phyloP scores from a whole-genome alignment of 2,329 filamentous ascomycete genomes.

The Clathrospora elynae region DNA sequence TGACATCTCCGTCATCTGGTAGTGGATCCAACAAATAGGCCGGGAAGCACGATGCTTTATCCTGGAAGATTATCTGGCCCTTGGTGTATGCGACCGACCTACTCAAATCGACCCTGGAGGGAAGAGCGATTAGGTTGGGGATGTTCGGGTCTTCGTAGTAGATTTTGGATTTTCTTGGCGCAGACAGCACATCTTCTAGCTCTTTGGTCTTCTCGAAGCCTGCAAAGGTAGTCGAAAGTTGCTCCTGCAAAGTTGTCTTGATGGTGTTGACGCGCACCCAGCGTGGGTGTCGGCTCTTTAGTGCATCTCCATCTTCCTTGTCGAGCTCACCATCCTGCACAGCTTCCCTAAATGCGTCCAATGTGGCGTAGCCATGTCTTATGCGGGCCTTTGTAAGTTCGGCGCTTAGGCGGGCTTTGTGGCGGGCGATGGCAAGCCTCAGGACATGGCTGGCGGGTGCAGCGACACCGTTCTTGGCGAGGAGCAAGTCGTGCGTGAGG shows the following conservation, averaged over 20 bases:
- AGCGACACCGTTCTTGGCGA: slow-evolving; percentile 81
- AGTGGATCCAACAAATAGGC: slow-evolving; percentile 80
- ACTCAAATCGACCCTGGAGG: slow-evolving; percentile 72
- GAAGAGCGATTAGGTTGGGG: slow-evolving; percentile 80
- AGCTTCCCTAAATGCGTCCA: slow-evolving; percentile 68
- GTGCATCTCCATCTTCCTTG: slow-evolving; percentile 46
- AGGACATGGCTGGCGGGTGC: slow-evolving; percentile 80
- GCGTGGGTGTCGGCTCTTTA: slow-evolving; percentile 68
- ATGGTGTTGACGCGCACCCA: slow-evolving; percentile 91
- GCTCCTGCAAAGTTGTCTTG: slow-evolving; percentile 69
- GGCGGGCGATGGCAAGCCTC: slow-evolving; percentile 73
- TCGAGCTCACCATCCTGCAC: slow-evolving; percentile 54
- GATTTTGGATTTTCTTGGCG: slow-evolving; percentile 51
- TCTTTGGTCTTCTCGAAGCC: slow-evolving; percentile 62
- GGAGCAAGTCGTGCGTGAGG: slow-evolving; percentile 82
- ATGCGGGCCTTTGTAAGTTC: slow-evolving; percentile 83
- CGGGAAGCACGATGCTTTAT: slow-evolving; percentile 96
- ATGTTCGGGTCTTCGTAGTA: slow-evolving; percentile 80
- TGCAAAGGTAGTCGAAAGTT: slow-evolving; percentile 76
- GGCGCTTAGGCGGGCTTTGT: slow-evolving; percentile 78
- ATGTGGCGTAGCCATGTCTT: slow-evolving; percentile 68
- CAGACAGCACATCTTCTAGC: slow-evolving; percentile 62
- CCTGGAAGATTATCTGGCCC: slow-evolving; percentile 86
- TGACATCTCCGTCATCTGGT: slow-evolving; percentile 71
- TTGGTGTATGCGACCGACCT: slow-evolving; percentile 73